A percentile compares a stretch with the other conserved stretches of the same genome.
phyloP scores from a whole-genome alignment of 805 yeast genomes.

The Candida sakaeoensis region DNA sequence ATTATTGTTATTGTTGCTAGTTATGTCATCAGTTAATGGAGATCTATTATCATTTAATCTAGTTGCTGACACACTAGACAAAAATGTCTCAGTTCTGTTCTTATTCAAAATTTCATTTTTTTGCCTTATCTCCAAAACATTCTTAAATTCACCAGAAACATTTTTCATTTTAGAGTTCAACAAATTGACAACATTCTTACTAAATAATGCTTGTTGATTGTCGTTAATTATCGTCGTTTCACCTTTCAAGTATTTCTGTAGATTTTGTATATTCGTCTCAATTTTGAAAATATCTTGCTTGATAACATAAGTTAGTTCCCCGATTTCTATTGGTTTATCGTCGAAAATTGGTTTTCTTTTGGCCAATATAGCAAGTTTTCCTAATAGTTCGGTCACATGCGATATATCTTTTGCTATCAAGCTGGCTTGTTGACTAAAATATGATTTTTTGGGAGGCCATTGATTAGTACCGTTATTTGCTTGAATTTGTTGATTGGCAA shows the following conservation, averaged over 20 bases:
- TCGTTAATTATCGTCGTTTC: constrained; percentile 42
- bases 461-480: neutral
- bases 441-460: constrained; percentile 27
- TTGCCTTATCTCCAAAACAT: constrained; percentile 85
- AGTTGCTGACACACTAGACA: constrained; percentile 46
- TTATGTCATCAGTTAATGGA: constrained; percentile 18
- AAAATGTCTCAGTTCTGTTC: constrained; percentile 78
- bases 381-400: constrained; percentile 74
- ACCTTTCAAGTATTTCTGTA: constrained; percentile 52
- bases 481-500: constrained; percentile 19
- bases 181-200: constrained; percentile 81
- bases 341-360: constrained; percentile 88
- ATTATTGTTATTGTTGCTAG: neutral
- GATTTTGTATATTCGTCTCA: constrained; percentile 62
- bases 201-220: constrained; percentile 67
- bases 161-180: constrained; percentile 88
- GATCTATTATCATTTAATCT: constrained; percentile 23
- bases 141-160: constrained; percentile 86
- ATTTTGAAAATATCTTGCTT: constrained; percentile 84
- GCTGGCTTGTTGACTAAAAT: constrained; percentile 62
- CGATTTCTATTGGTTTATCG: constrained; percentile 90
- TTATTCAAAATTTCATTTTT: constrained; percentile 75
- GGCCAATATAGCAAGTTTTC: constrained; percentile 79
- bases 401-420: constrained; percentile 85
- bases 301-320: constrained; percentile 82